Base-by-base conservation (phyloP, 768 basidiomycete genomes). In the Amanita subjunquillea region DNA sequence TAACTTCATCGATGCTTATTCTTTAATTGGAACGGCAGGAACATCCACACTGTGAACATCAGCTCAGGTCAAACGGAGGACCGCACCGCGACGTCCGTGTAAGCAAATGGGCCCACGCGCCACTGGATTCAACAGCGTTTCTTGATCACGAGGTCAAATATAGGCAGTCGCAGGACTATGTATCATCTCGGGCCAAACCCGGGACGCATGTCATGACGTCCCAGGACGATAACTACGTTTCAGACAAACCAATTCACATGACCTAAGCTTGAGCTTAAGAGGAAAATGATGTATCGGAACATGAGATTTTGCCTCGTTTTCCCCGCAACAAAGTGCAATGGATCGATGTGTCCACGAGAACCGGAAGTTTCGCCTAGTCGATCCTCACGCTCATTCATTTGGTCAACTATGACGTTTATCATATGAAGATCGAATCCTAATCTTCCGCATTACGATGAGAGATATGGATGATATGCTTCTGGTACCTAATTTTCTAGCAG, bases 211-310 rank as follows among this genome's bases (percentile, higher is more conserved):
- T 49, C 20, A 39, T 12, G 13, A 37, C 9, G 9, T 23, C 13
- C 7, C 37, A 39, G 10, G 15, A 7, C 15, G 13, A 10, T 38
- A 10, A n/a, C 25, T 13, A 34, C 46, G 27, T 32, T 48, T 36
- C 10, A n/a, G 8, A 48, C 46, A 48, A 48, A n/a, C 15, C 37
- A 40, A 50, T 27, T 38, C 48, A 50, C 37, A 50, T 38, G 48
- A 15, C 25, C 4, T 38, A 17, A 38, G 48, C n/a, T 48, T 50
- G 48, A 50, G 48, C 25, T 50, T 39, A 40, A 36, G 23, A 36
- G 6, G 7, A 9, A 17, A 46, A 17, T 17, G 27, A 7, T 23
- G 42, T 17, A 46, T 7, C 15, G 27, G 44, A 46, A 32, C 44
- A 17, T 46, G 44, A 6, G 12, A 10, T 30, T 32, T 44, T 15